phyloP scores from a whole-genome alignment of 805 yeast genomes.

The Pichia occidentalis region DNA sequence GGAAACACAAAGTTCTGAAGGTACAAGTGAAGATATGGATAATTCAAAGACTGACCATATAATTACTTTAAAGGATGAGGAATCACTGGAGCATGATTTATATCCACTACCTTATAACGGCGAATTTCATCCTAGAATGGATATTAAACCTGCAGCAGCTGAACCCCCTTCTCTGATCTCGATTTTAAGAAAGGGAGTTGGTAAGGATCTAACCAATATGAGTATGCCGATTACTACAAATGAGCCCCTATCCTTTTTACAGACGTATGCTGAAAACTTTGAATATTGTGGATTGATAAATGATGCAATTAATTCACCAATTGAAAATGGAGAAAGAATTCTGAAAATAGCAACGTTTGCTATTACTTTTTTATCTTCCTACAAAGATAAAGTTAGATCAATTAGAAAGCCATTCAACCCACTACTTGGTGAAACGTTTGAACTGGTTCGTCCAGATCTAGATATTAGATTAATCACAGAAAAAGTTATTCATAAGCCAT shows the following conservation, averaged over 20 bases:
- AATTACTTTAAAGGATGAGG: not conserved
- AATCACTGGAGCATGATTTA: conserved; percentile 32
- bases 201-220: conserved; percentile 77
- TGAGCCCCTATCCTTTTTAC: conserved; percentile 83
- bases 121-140: conserved; percentile 47
- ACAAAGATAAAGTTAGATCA: conserved; percentile 68
- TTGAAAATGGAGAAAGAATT: conserved; percentile 50
- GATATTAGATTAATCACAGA: conserved; percentile 74
- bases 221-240: conserved; percentile 94
- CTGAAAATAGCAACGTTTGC: conserved; percentile 78
- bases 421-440: conserved; percentile 87
- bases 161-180: conserved; percentile 80
- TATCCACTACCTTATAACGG: conserved; percentile 59
- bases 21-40: conserved; percentile 3
- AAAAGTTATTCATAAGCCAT: conserved; percentile 82
- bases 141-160: conserved; percentile 49
- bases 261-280: conserved; percentile 68
- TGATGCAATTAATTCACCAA: conserved; percentile 45
- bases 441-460: conserved; percentile 76
- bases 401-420: conserved; percentile 93
- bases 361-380: conserved; percentile 60
- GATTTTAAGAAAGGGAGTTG: conserved; percentile 81
- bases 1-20: not conserved
- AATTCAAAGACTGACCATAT: not conserved
- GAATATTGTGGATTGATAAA: conserved; percentile 70